phyloP scores from a whole-genome alignment of 2,329 filamentous ascomycete genomes.

The Exophiala alcalophila region DNA sequence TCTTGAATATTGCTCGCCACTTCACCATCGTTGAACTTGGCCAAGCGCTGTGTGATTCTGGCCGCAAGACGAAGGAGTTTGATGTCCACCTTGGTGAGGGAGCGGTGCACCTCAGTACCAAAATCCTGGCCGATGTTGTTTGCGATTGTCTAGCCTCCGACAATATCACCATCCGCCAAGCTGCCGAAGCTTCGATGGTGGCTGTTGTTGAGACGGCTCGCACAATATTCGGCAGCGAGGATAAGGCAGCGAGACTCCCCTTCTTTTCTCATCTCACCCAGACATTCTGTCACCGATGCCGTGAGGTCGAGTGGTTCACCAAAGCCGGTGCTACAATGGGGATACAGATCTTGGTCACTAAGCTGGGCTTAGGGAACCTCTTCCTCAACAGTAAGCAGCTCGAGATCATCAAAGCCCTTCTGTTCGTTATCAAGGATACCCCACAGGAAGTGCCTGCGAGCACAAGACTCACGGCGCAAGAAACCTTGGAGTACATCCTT shows the following conservation, averaged over 20 bases:
- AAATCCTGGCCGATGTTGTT: constrained; percentile 82
- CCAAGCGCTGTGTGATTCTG: constrained; percentile 73
- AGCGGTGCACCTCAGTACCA: constrained; percentile 79
- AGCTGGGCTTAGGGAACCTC: constrained; percentile 75
- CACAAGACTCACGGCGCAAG: constrained; percentile 77
- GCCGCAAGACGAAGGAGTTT: constrained; percentile 74
- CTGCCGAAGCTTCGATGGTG: constrained; percentile 73
- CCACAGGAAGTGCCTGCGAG: constrained; percentile 88
- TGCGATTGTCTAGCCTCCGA: constrained; percentile 89
- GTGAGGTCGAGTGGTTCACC: constrained; percentile 98
- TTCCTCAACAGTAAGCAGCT: constrained; percentile 82
- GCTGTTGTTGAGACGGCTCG: constrained; percentile 73
- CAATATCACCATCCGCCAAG: constrained; percentile 72
- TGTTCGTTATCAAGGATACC: constrained; percentile 98
- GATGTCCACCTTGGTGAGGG: constrained; percentile 85
- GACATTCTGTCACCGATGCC: constrained; percentile 89
- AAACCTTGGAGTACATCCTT: constrained; percentile 76
- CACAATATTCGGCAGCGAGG: constrained; percentile 73
- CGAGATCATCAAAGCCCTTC: constrained; percentile 84
- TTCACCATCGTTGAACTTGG: constrained; percentile 89
- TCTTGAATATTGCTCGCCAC: constrained; percentile 80
- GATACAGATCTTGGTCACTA: constrained; percentile 81
- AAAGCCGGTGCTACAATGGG: constrained; percentile 90
- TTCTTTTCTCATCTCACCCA: constrained; percentile 82
- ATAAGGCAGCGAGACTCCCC: constrained; percentile 69